A percentile compares a stretch with the other conserved stretches of the same genome.
Conservation (phyloP, 306 rosid genomes). For the Lathyrus sativus region DNA sequence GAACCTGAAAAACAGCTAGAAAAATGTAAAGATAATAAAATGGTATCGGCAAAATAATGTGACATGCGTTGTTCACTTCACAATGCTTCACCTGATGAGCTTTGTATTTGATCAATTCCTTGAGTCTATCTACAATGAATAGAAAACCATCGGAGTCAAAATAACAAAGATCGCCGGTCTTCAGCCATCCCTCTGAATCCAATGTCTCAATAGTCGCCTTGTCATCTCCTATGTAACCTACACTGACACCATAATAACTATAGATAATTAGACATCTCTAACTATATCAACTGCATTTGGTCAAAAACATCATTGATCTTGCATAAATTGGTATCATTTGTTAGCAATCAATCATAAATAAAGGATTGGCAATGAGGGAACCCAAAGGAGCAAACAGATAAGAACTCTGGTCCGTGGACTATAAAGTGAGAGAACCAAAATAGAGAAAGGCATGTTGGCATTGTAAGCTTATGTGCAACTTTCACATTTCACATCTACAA, state of each 20-base stretch:
- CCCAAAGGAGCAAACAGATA: background rate
- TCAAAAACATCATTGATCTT: background rate
- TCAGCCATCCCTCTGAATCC: slow-evolving; percentile 88
- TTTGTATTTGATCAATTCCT: slow-evolving; percentile 93
- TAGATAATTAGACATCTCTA: background rate
- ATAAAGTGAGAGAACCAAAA: background rate
- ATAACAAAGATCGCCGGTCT: slow-evolving; percentile 92
- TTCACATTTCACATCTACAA: background rate
- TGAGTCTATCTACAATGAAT: slow-evolving; percentile 78
- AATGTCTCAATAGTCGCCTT: slow-evolving; percentile 80
- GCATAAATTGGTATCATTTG: background rate
- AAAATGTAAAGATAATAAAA: slow-evolving; percentile 10
- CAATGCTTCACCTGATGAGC: slow-evolving; percentile 73
- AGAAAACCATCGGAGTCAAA: slow-evolving; percentile 85
- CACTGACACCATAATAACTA: slow-evolving; percentile 34
- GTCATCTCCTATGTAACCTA: slow-evolving; percentile 86
- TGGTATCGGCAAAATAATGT: background rate
- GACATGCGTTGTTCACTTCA: background rate
- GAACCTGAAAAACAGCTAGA: slow-evolving; percentile 54
- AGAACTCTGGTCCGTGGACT: background rate
- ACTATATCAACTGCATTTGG: slow-evolving; percentile 9
- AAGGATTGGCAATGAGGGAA: background rate
- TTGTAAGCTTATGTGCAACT: background rate
- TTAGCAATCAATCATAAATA: background rate
- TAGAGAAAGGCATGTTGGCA: background rate